Conservation (phyloP, 306 rosid species). For the Cucumis melo region DNA sequence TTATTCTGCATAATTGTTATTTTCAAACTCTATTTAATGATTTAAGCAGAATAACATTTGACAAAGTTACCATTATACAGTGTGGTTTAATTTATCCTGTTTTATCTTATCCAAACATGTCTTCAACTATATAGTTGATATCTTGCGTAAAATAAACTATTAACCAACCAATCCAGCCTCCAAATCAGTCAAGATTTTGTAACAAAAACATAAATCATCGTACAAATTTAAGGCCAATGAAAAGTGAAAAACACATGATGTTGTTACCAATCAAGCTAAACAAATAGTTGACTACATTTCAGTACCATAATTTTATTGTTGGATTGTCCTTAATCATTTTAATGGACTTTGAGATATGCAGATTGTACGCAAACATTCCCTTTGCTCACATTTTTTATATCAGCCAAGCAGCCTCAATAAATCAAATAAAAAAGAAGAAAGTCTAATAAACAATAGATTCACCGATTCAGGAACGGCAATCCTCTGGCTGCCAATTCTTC, state of each 20-base stretch:
- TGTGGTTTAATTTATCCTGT: not conserved
- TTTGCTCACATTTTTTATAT: not conserved
- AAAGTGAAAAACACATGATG: not conserved
- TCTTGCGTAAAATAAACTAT: not conserved
- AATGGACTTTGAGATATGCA: not conserved
- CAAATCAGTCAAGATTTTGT: not conserved
- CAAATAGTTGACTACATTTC: not conserved
- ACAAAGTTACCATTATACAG: not conserved
- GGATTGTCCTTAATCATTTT: not conserved
- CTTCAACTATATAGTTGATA: not conserved
- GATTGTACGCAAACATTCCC: not conserved
- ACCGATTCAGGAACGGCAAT: slow-evolving; percentile 66
- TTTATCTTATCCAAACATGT: not conserved
- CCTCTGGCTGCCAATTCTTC: slow-evolving; percentile 77
- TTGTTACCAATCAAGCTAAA: not conserved
- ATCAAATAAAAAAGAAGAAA: slow-evolving; percentile 1
- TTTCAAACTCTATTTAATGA: not conserved
- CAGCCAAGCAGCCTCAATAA: not conserved
- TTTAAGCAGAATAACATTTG: not conserved
- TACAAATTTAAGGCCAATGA: not conserved
- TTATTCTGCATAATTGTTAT: not conserved
- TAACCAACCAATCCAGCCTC: not conserved
- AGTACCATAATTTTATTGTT: not conserved
- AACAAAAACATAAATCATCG: not conserved
- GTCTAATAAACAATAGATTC: slow-evolving; percentile 9